A percentile compares a stretch with the other conserved stretches of the same genome.
Conservation (phyloP, 306 rosid species). For the Cucurbita argyrosperma region DNA sequence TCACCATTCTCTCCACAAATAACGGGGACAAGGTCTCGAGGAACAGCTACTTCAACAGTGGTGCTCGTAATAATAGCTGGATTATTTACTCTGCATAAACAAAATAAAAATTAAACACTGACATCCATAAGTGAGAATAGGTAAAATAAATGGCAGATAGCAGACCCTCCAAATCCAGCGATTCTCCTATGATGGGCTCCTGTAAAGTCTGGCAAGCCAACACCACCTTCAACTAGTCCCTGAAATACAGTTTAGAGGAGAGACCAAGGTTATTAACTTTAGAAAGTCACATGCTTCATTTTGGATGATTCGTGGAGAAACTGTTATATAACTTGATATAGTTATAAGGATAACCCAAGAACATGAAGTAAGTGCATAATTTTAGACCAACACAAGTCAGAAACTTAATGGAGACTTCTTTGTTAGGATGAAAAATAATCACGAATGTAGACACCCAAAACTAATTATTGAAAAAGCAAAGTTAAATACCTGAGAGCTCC, state of each 20-base stretch:
- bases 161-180: conserved; percentile 52
- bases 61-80: conserved; percentile 66
- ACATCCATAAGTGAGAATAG: background rate
- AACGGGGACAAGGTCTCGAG: conserved; percentile 55
- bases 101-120: background rate
- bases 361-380: background rate
- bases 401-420: background rate
- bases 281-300: background rate
- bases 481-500: conserved; percentile 76
- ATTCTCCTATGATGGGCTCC: conserved; percentile 58
- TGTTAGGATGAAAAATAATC: conserved; percentile 1
- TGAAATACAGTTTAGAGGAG: conserved; percentile 13
- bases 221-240: conserved; percentile 67
- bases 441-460: conserved; percentile 1
- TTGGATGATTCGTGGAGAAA: background rate
- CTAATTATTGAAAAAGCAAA: background rate
- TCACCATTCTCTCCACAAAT: conserved; percentile 92
- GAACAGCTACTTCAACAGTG: conserved; percentile 87
- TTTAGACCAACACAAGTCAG: background rate
- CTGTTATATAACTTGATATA: background rate
- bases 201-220: conserved; percentile 61
- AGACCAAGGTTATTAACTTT: background rate
- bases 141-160: background rate
- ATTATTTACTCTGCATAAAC: conserved; percentile 45
- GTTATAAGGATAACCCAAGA: background rate